Evolutionary conservation across 192 early-diverging fungal species (phyloP).

Genomic region (Paraglomus occultum): DNA sequence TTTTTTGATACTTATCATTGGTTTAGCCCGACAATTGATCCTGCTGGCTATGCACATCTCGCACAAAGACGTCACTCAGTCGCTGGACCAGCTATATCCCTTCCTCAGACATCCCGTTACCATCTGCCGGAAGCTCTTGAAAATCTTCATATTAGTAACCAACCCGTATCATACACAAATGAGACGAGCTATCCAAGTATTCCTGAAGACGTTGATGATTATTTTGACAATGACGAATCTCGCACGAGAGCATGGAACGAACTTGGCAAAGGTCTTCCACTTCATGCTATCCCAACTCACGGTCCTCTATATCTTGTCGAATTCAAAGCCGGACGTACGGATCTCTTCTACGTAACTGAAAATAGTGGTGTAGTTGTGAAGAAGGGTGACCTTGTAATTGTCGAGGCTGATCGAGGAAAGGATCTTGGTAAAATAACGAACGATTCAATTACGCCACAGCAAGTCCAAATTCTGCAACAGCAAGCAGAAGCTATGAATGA

Average conservation of each 20-base stretch:
- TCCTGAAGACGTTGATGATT: slow-evolving; percentile 37
- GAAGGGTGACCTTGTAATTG: slow-evolving; percentile 76
- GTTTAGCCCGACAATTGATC: slow-evolving; percentile 25
- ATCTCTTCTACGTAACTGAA: slow-evolving; percentile 75
- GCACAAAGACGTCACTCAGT: slow-evolving; percentile 51
- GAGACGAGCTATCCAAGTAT: slow-evolving; percentile 20
- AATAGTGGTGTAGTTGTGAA: slow-evolving; percentile 44
- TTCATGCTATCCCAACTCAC: slow-evolving; percentile 44
- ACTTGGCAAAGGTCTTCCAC: slow-evolving; percentile 46
- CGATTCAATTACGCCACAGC: slow-evolving; percentile 58
- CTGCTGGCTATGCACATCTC: slow-evolving; percentile 27
- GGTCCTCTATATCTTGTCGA: slow-evolving; percentile 78
- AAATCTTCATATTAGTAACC: slow-evolving; percentile 33
- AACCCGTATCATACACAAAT: slow-evolving; percentile 27
- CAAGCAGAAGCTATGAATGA: slow-evolving; percentile 48
- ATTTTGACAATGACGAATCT: slow-evolving; percentile 39
- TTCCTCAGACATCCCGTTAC: slow-evolving; percentile 32
- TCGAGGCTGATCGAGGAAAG: slow-evolving; percentile 88
- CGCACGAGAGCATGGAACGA: slow-evolving; percentile 33
- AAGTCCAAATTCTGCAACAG: slow-evolving; percentile 48
- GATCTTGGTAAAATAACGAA: slow-evolving; percentile 87
- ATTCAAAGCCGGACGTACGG: slow-evolving; percentile 85
- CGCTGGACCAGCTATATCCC: slow-evolving; percentile 45
- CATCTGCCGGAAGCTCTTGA: slow-evolving; percentile 36
- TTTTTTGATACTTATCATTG: background rate